Conservation (phyloP, 1,284 basidiomycete species). For the Pseudozyma thailandica region DNA sequence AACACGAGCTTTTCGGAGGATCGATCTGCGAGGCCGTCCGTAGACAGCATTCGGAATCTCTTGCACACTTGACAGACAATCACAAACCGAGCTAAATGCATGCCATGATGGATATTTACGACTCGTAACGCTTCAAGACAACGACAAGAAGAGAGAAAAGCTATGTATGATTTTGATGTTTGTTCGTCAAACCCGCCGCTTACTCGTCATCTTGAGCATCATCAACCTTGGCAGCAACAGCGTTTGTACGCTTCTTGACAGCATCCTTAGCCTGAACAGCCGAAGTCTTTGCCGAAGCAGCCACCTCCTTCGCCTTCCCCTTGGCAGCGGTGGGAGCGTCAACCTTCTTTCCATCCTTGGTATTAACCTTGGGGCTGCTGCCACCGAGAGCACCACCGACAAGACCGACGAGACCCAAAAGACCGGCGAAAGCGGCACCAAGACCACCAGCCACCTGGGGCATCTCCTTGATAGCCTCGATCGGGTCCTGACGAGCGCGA, state of each 20-base stretch:
- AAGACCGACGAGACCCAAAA: conserved; percentile 56
- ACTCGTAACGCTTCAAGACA: conserved; percentile 1
- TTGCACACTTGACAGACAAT: neutral
- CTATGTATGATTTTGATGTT: neutral
- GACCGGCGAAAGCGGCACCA: conserved; percentile 54
- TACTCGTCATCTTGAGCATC: conserved; percentile 51
- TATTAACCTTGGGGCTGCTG: conserved; percentile 27
- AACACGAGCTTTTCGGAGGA: too few species aligned
- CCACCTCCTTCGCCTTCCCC: conserved; percentile 46
- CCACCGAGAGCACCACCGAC: conserved; percentile 54
- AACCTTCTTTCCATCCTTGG: conserved; percentile 55
- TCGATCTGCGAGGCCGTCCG: too few species aligned
- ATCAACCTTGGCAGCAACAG: conserved; percentile 48
- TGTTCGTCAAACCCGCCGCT: neutral
- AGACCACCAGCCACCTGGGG: conserved; percentile 59
- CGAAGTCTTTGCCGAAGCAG: conserved; percentile 48
- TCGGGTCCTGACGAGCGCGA: conserved; percentile 48
- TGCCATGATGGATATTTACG: conserved; percentile 6
- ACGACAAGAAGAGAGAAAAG: neutral
- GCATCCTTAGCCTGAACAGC: conserved; percentile 51
- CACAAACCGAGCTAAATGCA: neutral
- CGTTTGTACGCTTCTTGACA: conserved; percentile 54
- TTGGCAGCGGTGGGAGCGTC: conserved; percentile 43
- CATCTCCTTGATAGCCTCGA: conserved; percentile 60
- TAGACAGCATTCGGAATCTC: too few species aligned